These are phyloP conservation scores for Debaryomyces tyrocola DNA, from an alignment of 805 yeast genomes.

Conservation along the genomic window DNA sequence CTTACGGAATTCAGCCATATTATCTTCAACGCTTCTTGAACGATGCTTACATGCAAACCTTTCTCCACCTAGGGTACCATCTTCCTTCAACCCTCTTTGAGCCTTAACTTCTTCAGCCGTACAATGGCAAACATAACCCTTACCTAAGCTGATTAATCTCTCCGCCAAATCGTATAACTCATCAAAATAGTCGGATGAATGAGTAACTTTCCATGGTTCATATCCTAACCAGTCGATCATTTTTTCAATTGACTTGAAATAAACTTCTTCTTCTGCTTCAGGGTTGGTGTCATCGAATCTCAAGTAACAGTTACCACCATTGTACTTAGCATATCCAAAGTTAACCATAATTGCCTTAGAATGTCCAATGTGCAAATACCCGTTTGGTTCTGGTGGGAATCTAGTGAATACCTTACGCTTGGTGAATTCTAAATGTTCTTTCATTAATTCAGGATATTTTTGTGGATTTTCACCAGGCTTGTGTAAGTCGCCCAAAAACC, in stretches of 20 bases:
- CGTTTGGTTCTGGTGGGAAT: conserved; percentile 99
- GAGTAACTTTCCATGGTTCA: conserved; percentile 89
- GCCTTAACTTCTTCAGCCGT: conserved; percentile 87
- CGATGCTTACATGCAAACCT: conserved; percentile 84
- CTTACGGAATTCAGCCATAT: conserved; percentile 75
- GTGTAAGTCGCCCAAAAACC: conserved; percentile 92
- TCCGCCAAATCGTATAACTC: conserved; percentile 87
- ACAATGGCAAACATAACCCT: conserved; percentile 91
- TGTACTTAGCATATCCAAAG: conserved; percentile 91
- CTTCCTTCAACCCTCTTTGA: conserved; percentile 87
- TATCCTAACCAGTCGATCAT: conserved; percentile 95
- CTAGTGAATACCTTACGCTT: conserved; percentile 86
- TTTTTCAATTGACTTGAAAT: conserved; percentile 77
- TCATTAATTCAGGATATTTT: conserved; percentile 79
- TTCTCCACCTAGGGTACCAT: conserved; percentile 93
- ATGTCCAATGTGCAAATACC: conserved; percentile 96
- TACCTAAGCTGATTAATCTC: conserved; percentile 63
- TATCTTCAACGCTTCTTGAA: conserved; percentile 66
- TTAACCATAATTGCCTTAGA: conserved; percentile 97
- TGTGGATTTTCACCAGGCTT: conserved; percentile 96
- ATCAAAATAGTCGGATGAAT: conserved; percentile 95
- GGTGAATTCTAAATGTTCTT: conserved; percentile 74
- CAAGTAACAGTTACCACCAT: conserved; percentile 85
- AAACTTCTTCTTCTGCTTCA: conserved; percentile 95
- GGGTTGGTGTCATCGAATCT: conserved; percentile 98